Evolutionary conservation across 768 basidiomycete species (phyloP).

Genomic region (Kwoniella heveanensis): DNA sequence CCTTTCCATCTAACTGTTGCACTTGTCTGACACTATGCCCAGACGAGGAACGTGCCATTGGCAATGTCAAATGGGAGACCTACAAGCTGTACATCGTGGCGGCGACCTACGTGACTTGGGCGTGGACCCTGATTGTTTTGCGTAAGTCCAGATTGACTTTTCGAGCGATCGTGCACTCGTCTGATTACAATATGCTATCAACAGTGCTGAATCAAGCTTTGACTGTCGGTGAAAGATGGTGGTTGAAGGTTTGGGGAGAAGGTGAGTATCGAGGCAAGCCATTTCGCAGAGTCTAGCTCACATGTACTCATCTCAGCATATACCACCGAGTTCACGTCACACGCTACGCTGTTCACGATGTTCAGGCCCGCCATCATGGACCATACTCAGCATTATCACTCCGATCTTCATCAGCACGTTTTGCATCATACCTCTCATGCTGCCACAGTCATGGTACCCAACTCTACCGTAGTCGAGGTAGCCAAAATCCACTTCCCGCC

Average conservation of each 20-base stretch:
- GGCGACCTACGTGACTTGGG: slow-evolving; percentile 51
- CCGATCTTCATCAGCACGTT: slow-evolving; percentile 32
- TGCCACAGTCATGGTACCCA: background rate
- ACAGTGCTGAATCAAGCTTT: slow-evolving; percentile 41
- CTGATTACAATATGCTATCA: too few relatives aligned
- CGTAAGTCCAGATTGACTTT: slow-evolving; percentile 62
- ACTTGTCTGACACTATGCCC: background rate
- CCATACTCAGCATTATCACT: slow-evolving; percentile 20
- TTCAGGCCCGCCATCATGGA: slow-evolving; percentile 14
- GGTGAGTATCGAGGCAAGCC: slow-evolving; percentile 45
- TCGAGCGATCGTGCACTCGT: too few relatives aligned
- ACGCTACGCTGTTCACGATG: slow-evolving; percentile 15
- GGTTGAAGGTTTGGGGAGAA: slow-evolving; percentile 81
- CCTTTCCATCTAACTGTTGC: too few relatives aligned
- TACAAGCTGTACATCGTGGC: slow-evolving; percentile 60
- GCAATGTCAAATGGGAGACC: slow-evolving; percentile 76
- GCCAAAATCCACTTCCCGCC: slow-evolving; percentile 29
- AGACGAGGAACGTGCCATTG: slow-evolving; percentile 66
- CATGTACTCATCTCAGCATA: slow-evolving; percentile 25
- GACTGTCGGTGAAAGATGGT: slow-evolving; percentile 55
- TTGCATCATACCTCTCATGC: slow-evolving; percentile 26
- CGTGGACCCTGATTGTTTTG: slow-evolving; percentile 59
- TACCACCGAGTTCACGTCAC: slow-evolving; percentile 19
- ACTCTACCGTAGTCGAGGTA: background rate
- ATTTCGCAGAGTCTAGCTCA: background rate